Evolutionary conservation across 2,329 filamentous ascomycete genomes (phyloP).

Genomic region (Stagonosporopsis cucurbitacearum): DNA sequence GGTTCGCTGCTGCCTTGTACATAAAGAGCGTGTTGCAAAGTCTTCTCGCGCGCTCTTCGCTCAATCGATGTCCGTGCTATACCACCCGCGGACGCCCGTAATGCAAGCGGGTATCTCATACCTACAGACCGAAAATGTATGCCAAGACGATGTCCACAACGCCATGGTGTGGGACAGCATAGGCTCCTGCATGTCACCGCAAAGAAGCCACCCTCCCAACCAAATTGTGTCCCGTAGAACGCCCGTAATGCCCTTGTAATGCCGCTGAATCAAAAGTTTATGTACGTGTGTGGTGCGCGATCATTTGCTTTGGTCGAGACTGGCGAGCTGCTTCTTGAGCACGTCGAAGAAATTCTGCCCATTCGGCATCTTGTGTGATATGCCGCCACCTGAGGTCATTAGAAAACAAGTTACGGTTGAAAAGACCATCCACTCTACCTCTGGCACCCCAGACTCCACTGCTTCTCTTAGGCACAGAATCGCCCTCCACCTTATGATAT

Average conservation of each 20-base stretch:
- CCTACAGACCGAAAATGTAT: slow-evolving; percentile 13
- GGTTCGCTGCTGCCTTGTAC: neutral
- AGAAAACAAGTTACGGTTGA: slow-evolving; percentile 11
- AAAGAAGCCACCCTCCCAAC: slow-evolving; percentile 18
- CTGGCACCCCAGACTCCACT: slow-evolving; percentile 51
- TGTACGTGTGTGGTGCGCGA: slow-evolving; percentile 28
- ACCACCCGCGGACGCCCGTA: slow-evolving; percentile 20
- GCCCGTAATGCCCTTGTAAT: slow-evolving; percentile 46
- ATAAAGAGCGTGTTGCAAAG: neutral
- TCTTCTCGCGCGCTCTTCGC: neutral
- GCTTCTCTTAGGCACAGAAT: slow-evolving; percentile 47
- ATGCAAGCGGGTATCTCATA: slow-evolving; percentile 38
- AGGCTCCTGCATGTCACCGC: slow-evolving; percentile 22
- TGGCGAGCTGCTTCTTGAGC: slow-evolving; percentile 54
- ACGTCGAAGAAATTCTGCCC: slow-evolving; percentile 55
- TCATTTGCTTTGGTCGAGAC: slow-evolving; percentile 48
- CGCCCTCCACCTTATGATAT: slow-evolving; percentile 49
- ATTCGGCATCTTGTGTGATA: slow-evolving; percentile 52
- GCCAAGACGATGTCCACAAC: slow-evolving; percentile 28
- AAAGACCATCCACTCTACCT: slow-evolving; percentile 33
- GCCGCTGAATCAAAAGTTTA: slow-evolving; percentile 40
- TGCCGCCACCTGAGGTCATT: slow-evolving; percentile 38
- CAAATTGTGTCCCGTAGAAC: slow-evolving; percentile 36
- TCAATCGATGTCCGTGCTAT: neutral
- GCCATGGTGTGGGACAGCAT: slow-evolving; percentile 29